These are phyloP conservation scores for Aristolochia fimbriata DNA, from an alignment of 164 flowering plant species.

Conservation along the genomic window DNA sequence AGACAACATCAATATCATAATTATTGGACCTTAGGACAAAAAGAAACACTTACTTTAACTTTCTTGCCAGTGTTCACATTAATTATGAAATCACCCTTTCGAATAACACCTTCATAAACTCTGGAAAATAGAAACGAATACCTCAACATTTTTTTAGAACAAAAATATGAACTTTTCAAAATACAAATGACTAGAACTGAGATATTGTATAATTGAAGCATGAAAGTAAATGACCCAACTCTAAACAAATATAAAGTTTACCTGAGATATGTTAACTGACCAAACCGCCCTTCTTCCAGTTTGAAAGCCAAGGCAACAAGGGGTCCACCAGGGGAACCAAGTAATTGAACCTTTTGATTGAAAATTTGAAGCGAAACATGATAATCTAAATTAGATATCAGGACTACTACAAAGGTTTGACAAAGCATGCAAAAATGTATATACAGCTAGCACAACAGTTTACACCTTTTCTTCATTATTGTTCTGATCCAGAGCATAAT, in stretches of 20 bases:
- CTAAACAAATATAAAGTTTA: constrained; percentile 7
- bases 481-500: constrained; percentile 88
- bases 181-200: not conserved
- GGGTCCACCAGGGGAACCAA: constrained; percentile 83
- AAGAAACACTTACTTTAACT: constrained; percentile 80
- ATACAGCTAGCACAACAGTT: not conserved
- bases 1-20: not conserved
- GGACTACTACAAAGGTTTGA: not conserved
- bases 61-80: constrained; percentile 93
- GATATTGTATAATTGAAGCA: not conserved
- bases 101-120: constrained; percentile 86
- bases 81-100: constrained; percentile 84
- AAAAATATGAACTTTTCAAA: too few species aligned
- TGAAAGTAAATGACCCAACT: not conserved
- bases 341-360: constrained; percentile 40
- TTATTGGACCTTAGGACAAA: too few species aligned
- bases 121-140: constrained; percentile 27
- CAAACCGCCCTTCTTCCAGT: constrained; percentile 97
- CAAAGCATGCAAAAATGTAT: not conserved
- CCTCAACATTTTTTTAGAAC: not conserved
- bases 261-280: constrained; percentile 95
- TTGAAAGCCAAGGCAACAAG: constrained; percentile 97
- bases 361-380: constrained; percentile 2
- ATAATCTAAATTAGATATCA: not conserved
- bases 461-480: constrained; percentile 87